phyloP scores from a whole-genome alignment of 2,329 filamentous ascomycete genomes.

The Cladosporium sp. region DNA sequence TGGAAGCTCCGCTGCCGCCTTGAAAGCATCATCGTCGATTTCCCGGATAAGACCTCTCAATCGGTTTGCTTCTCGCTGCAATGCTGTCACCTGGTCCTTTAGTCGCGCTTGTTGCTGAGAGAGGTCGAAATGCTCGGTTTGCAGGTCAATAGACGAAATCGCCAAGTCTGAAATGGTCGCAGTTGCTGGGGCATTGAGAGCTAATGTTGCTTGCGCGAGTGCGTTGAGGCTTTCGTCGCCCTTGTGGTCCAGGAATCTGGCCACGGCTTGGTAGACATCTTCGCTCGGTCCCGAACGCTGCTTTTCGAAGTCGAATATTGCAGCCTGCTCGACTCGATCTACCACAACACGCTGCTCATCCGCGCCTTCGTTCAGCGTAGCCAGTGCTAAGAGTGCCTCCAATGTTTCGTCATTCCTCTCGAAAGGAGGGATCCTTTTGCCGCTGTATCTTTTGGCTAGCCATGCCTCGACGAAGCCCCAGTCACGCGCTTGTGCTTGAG shows the following conservation, averaged over 20 bases:
- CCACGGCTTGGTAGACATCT: constrained; percentile 17
- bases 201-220: constrained; percentile 33
- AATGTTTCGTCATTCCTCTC: constrained; percentile 84
- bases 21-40: constrained; percentile 27
- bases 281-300: constrained; percentile 13
- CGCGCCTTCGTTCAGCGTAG: constrained; percentile 67
- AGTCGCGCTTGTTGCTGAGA: constrained; percentile 22
- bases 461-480: constrained; percentile 85
- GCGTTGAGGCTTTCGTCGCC: constrained; percentile 24
- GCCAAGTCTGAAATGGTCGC: constrained; percentile 9
- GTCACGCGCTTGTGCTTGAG: constrained; percentile 77
- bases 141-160: constrained; percentile 11
- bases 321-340: constrained; percentile 52
- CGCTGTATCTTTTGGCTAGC: constrained; percentile 65
- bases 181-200: constrained; percentile 29
- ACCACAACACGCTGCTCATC: constrained; percentile 62
- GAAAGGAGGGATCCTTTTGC: constrained; percentile 61
- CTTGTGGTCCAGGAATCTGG: constrained; percentile 27
- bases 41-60: constrained; percentile 19
- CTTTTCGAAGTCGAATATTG: constrained; percentile 48
- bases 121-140: constrained; percentile 21
- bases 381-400: constrained; percentile 65
- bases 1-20: constrained; percentile 51
- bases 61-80: constrained; percentile 21
- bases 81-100: constrained; percentile 19